These are phyloP conservation scores for Scenedesmus sp. DNA, from an alignment of 163 green algal genomes.

Conservation along the genomic window DNA sequence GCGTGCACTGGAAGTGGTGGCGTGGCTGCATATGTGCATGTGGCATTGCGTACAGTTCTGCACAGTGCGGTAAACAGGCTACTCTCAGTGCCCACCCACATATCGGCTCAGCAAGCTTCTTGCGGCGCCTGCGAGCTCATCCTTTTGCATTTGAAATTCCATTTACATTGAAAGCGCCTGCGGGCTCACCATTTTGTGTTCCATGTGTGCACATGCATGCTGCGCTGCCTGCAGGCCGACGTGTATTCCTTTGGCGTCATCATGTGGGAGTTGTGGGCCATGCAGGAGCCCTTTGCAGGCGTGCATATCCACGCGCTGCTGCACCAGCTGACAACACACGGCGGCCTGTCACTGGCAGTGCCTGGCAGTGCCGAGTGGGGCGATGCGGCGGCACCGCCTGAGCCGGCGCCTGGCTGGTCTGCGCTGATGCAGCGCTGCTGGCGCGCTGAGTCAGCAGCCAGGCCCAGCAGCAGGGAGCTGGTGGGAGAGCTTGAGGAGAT, in stretches of 20 bases:
- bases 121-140: too few relatives aligned
- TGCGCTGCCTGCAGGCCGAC: not conserved
- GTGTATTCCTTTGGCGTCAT: constrained; percentile 32
- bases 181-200: too few relatives aligned
- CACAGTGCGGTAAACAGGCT: too few relatives aligned
- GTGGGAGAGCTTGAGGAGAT: constrained; percentile 68
- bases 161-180: too few relatives aligned
- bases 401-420: constrained; percentile 68
- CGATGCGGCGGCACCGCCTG: constrained; percentile 2
- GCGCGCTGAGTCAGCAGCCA: constrained; percentile 26
- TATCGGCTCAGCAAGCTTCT: too few relatives aligned
- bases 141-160: too few relatives aligned
- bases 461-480: constrained; percentile 67
- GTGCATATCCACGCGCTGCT: constrained; percentile 86
- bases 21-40: too few relatives aligned
- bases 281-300: constrained; percentile 56
- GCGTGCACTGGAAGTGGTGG: too few relatives aligned
- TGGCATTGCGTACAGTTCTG: too few relatives aligned
- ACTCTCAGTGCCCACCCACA: too few relatives aligned
- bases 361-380: constrained; percentile 3
- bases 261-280: constrained; percentile 81
- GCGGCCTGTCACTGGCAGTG: constrained; percentile 19
- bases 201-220: not conserved
- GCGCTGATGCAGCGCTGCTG: constrained; percentile 79
- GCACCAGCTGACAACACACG: constrained; percentile 68